These are phyloP conservation scores for Bacidia gigantensis DNA, from an alignment of 495 filamentous ascomycete species.

Conservation along the genomic window DNA sequence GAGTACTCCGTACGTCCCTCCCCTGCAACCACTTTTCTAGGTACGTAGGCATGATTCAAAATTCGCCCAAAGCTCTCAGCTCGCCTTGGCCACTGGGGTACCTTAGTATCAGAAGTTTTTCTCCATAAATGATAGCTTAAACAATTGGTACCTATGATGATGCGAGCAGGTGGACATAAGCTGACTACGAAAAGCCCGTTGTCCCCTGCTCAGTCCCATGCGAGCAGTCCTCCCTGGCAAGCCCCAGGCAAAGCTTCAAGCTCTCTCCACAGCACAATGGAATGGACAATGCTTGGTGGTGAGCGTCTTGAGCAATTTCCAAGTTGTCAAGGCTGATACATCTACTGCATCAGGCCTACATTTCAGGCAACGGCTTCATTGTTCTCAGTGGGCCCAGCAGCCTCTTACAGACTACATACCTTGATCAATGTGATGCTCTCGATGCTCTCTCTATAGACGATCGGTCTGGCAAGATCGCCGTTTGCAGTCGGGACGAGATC, in stretches of 20 bases:
- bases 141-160: no score
- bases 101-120: no score
- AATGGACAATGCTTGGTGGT: conserved; percentile 68
- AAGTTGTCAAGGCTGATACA: conserved; percentile 8
- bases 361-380: conserved; percentile 74
- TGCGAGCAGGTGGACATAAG: no score
- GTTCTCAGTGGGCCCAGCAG: conserved; percentile 62
- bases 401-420: conserved; percentile 82
- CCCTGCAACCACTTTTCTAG: no score
- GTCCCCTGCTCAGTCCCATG: conserved; percentile 37
- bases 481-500: conserved; percentile 47
- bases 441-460: conserved; percentile 69
- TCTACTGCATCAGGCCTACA: conserved; percentile 52
- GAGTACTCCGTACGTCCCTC: no score
- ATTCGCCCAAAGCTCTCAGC: no score
- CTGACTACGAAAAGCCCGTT: no score
- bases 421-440: conserved; percentile 57
- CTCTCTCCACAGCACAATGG: conserved; percentile 77
- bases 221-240: conserved; percentile 79
- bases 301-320: conserved; percentile 19
- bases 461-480: conserved; percentile 71
- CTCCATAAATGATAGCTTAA: no score
- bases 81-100: no score
- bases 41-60: no score
- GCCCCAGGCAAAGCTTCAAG: conserved; percentile 80